Conservation (phyloP, 768 basidiomycete species). For the Macrolepiota dolichaula region DNA sequence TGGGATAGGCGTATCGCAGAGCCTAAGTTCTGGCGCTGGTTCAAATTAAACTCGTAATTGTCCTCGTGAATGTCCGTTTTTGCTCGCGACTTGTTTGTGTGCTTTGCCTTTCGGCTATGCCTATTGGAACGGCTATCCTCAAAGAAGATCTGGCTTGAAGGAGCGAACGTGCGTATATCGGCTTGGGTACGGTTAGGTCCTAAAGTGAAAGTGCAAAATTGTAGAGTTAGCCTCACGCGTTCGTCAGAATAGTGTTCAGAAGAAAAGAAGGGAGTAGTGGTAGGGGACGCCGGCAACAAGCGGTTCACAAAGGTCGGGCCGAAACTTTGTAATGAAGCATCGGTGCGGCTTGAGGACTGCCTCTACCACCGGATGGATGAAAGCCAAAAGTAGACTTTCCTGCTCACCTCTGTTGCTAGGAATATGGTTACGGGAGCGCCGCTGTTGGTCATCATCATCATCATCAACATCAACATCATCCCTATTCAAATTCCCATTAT, state of each 20-base stretch:
- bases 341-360: not conserved
- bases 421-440: not conserved
- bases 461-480: not conserved
- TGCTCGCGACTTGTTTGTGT: not conserved
- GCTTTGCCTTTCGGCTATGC: not conserved
- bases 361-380: not conserved
- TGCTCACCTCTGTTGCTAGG: constrained; percentile 3
- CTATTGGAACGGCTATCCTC: not conserved
- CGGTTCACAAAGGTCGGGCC: not conserved
- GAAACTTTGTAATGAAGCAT: not conserved
- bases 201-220: not conserved
- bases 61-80: not conserved
- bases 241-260: not conserved
- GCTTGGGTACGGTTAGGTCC: not conserved
- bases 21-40: not conserved
- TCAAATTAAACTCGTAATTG: not conserved
- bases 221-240: not conserved
- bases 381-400: not conserved
- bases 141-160: not conserved
- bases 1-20: not conserved
- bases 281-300: not conserved
- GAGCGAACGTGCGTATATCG: not conserved
- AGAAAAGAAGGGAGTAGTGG: not conserved
- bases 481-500: not conserved
- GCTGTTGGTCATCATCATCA: constrained; percentile 3